Percentiles rank a stretch among this genome's conserved stretches.
These are phyloP conservation scores for Pestalotiopsis fici DNA, from an alignment of 2,329 filamentous ascomycete genomes.

Conservation along the genomic window DNA sequence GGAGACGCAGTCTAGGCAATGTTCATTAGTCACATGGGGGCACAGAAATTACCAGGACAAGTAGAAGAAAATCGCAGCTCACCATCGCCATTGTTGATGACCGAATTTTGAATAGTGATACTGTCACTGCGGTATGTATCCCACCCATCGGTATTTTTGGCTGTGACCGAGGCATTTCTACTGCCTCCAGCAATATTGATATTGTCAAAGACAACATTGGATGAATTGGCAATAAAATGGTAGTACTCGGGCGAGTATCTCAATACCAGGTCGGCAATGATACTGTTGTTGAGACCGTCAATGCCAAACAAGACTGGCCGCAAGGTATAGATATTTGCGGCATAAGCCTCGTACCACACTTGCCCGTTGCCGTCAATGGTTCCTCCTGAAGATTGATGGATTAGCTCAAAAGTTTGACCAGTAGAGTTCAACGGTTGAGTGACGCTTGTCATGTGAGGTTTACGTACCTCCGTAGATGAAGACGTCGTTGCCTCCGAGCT, in stretches of 20 bases:
- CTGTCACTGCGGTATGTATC: slow-evolving; percentile 61
- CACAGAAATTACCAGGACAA: no score
- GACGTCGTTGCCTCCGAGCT: slow-evolving; percentile 66
- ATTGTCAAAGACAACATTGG: slow-evolving; percentile 60
- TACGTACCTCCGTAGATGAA: slow-evolving; percentile 60
- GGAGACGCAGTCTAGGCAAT: slow-evolving; percentile 54
- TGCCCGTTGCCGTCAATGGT: slow-evolving; percentile 45
- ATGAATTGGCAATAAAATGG: slow-evolving; percentile 61
- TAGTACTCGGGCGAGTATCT: slow-evolving; percentile 60
- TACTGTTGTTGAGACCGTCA: slow-evolving; percentile 57
- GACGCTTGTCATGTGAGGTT: not conserved
- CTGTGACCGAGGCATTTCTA: slow-evolving; percentile 44
- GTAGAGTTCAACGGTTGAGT: not conserved
- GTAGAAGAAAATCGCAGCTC: no score
- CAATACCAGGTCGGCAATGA: slow-evolving; percentile 58
- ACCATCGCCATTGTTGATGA: slow-evolving; percentile 66
- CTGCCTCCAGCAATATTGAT: slow-evolving; percentile 61
- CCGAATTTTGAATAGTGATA: slow-evolving; percentile 64
- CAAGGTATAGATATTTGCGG: slow-evolving; percentile 55
- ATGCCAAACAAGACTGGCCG: slow-evolving; percentile 63
- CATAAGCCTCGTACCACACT: slow-evolving; percentile 65
- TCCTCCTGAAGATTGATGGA: slow-evolving; percentile 19
- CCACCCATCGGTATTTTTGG: slow-evolving; percentile 68
- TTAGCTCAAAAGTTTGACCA: not conserved
- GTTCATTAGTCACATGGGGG: not conserved